Percentiles rank a stretch among this genome's conserved stretches.
phyloP scores from a whole-genome alignment of 495 filamentous ascomycete species.

The Podospora pseudoanserina region DNA sequence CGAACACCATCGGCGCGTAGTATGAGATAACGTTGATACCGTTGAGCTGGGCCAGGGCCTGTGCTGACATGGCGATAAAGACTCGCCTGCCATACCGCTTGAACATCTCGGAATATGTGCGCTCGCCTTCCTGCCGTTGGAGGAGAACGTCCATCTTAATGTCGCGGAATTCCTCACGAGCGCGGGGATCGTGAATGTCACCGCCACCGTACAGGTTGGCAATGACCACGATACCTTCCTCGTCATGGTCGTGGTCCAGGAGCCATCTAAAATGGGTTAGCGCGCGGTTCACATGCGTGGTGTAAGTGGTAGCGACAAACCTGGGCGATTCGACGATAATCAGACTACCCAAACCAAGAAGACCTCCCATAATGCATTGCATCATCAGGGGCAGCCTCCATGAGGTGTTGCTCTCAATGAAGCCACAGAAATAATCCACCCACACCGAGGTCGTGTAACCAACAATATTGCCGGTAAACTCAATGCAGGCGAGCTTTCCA shows the following conservation, averaged over 20 bases:
- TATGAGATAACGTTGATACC: slow-evolving; percentile 99
- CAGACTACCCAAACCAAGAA: slow-evolving; percentile 80
- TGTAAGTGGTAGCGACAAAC: slow-evolving; percentile 37
- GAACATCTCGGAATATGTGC: slow-evolving; percentile 94
- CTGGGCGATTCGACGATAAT: slow-evolving; percentile 95
- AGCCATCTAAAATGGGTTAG: slow-evolving; percentile 66
- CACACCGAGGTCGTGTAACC: slow-evolving; percentile 96
- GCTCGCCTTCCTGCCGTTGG: slow-evolving; percentile 88
- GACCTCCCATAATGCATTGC: slow-evolving; percentile 88
- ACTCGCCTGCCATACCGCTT: slow-evolving; percentile 84
- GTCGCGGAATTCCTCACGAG: slow-evolving; percentile 90
- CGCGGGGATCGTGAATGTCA: slow-evolving; percentile 87
- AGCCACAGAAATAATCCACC: slow-evolving; percentile 97
- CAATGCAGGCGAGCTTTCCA: slow-evolving; percentile 93
- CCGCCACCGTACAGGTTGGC: slow-evolving; percentile 95
- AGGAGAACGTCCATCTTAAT: slow-evolving; percentile 97
- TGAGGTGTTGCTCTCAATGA: slow-evolving; percentile 75
- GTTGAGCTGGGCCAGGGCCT: slow-evolving; percentile 92
- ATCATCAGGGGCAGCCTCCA: slow-evolving; percentile 90
- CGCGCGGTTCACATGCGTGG: slow-evolving; percentile 11
- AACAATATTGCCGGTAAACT: slow-evolving; percentile 94
- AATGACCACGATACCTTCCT: slow-evolving; percentile 96
- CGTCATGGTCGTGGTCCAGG: slow-evolving; percentile 94
- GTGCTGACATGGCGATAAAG: slow-evolving; percentile 98
- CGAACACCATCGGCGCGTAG: slow-evolving; percentile 94